Evolutionary conservation across 2,329 filamentous ascomycete species (phyloP).

Genomic region (Bimuria novae-zelandiae): DNA sequence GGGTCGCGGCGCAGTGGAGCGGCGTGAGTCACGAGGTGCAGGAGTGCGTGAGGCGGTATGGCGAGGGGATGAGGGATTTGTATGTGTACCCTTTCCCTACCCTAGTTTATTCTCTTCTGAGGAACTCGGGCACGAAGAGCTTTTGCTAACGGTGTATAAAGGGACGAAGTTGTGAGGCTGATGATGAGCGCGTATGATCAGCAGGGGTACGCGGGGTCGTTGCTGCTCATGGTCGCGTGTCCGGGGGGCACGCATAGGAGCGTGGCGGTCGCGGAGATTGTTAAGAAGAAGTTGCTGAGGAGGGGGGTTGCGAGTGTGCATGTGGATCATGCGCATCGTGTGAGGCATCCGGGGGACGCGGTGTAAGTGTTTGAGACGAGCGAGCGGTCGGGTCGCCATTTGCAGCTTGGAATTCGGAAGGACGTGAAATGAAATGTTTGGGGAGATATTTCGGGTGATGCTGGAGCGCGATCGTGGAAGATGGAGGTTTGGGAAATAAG

Average conservation of each 20-base stretch:
- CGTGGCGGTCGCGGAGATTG: slow-evolving; percentile 35
- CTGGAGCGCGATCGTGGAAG: no score
- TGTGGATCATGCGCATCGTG: slow-evolving; percentile 35
- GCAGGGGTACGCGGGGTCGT: neutral
- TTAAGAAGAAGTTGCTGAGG: slow-evolving; percentile 23
- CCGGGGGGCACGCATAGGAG: slow-evolving; percentile 37
- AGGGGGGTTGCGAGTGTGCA: slow-evolving; percentile 21
- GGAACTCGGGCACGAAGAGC: no score
- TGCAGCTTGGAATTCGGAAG: no score
- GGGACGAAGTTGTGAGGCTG: slow-evolving; percentile 2
- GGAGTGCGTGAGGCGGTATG: neutral
- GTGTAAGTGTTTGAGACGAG: neutral
- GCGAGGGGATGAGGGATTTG: neutral
- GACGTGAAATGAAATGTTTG: no score
- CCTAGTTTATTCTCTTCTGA: no score
- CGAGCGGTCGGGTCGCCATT: no score
- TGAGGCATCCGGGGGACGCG: slow-evolving; percentile 21
- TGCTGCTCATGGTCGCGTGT: slow-evolving; percentile 18
- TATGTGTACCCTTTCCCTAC: neutral
- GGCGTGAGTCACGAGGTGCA: neutral
- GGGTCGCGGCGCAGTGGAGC: neutral
- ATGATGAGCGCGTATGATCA: slow-evolving; percentile 4
- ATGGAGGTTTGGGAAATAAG: no score
- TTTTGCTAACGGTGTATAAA: neutral
- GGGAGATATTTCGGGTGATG: no score